These are phyloP conservation scores for Cymbopogon citratus DNA, from an alignment of 176 grass and related monocot genomes.

Conservation along the genomic window DNA sequence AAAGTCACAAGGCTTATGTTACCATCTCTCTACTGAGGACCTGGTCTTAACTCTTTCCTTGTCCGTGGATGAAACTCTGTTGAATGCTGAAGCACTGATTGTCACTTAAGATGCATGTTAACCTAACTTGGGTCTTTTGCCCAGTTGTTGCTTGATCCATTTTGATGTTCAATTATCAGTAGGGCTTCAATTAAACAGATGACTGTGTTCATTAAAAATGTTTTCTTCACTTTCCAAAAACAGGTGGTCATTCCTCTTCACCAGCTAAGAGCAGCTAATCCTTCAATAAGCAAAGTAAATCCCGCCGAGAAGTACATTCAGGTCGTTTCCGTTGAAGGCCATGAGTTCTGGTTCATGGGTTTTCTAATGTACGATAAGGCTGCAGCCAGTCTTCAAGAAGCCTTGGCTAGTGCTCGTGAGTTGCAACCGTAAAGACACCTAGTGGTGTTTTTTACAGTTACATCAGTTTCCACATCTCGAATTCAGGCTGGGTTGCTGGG, in stretches of 20 bases:
- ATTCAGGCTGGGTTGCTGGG: background rate
- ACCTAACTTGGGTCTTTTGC: background rate
- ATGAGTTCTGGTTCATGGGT: constrained; percentile 93
- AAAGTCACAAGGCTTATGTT: background rate
- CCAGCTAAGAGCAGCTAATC: constrained; percentile 74
- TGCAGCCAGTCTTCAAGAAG: constrained; percentile 66
- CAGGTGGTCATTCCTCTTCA: constrained; percentile 88
- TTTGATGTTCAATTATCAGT: background rate
- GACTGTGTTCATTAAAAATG: background rate
- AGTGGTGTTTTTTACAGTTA: background rate
- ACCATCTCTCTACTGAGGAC: background rate
- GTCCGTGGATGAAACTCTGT: background rate
- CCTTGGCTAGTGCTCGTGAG: constrained; percentile 47
- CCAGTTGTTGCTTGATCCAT: background rate
- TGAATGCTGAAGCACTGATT: background rate
- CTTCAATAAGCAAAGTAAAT: constrained; percentile 77
- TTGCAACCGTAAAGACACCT: constrained; percentile 49
- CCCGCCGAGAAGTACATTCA: constrained; percentile 74
- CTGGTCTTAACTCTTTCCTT: background rate
- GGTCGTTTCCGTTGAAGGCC: constrained; percentile 69
- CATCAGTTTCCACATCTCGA: background rate
- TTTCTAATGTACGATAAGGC: constrained; percentile 76
- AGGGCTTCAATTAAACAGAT: background rate
- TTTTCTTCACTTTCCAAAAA: constrained; percentile 13
- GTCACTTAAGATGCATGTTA: background rate